Evolutionary conservation across 192 early-diverging fungal species (phyloP), one percentile per base, ranked within the genome.

Genomic region (Mortierella claussenii): DNA sequence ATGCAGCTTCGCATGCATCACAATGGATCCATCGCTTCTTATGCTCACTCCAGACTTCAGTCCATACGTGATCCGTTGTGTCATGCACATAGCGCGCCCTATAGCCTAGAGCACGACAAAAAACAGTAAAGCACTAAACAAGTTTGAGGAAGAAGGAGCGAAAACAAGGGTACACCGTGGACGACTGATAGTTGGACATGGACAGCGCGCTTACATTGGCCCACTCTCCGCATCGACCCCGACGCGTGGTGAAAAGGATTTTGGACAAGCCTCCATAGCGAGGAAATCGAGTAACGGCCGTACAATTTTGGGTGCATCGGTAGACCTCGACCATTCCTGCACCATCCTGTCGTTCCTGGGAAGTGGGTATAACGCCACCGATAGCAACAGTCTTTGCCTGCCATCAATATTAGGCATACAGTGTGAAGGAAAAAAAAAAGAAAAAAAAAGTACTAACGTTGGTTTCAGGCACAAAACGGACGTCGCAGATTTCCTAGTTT

Each of bases 151-250:
- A 32, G 4, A 45, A n/a, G 33, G 34, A 17, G 17, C 32, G 23
- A 23, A 2, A 8, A 51, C 5, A 10, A 23, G 27, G 27, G 23
- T 17, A 49, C 40, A 48, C 10, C 21, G n/a, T n/a, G n/a, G n/a
- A n/a, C n/a, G n/a, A n/a, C n/a, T n/a, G n/a, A n/a, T n/a, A n/a
- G n/a, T n/a, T n/a, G n/a, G n/a, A n/a, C n/a, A n/a, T n/a, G 17
- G 15, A 55, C 26, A 55, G 32, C 10, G 10, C 1, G 37, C 69
- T 61, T 73, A 83, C 84, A 53, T 87, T 83, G 50, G 86, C 86
- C 86, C 86, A 87, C 48, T 87, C 86, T 28, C 86, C 86, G 46
- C 86, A 87, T 33, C 86, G 69, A 15, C 86, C 86, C 51, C 68
- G 51, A 58, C 80, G 75, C 23, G 79, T 85, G 24, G 69, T 63